Evolutionary conservation across 495 filamentous ascomycete genomes (phyloP).

Genomic region (Cercophora newfieldiana): DNA sequence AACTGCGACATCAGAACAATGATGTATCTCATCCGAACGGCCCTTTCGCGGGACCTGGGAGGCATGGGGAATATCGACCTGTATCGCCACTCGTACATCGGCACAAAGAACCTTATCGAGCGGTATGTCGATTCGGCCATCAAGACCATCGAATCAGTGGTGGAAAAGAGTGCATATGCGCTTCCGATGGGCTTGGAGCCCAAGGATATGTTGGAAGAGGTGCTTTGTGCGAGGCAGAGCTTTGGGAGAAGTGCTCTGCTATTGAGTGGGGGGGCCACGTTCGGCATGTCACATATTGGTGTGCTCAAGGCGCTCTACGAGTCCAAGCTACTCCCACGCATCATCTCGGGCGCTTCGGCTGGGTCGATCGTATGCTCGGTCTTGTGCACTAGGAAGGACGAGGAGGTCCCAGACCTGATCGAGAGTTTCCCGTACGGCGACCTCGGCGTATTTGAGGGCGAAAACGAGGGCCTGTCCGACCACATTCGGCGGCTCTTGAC

Average conservation of each 20-base stretch:
- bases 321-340: constrained; percentile 73
- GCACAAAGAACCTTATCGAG: constrained; percentile 86
- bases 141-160: constrained; percentile 67
- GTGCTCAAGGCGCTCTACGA: constrained; percentile 87
- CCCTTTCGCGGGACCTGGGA: constrained; percentile 76
- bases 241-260: constrained; percentile 87
- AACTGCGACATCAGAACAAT: constrained; percentile 70
- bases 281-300: constrained; percentile 95
- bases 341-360: constrained; percentile 91
- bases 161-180: constrained; percentile 60
- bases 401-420: constrained; percentile 75
- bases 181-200: constrained; percentile 55
- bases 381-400: constrained; percentile 79
- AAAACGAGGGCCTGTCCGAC: constrained; percentile 64
- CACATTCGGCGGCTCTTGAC: constrained; percentile 77
- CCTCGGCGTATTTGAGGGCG: constrained; percentile 77
- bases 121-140: constrained; percentile 78
- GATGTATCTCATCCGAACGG: constrained; percentile 78
- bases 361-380: constrained; percentile 92
- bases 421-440: constrained; percentile 77
- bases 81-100: constrained; percentile 81
- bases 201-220: constrained; percentile 58
- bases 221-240: constrained; percentile 77
- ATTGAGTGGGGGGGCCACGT: constrained; percentile 87
- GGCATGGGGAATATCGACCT: constrained; percentile 82